Evolutionary conservation across 192 early-diverging fungal genomes (phyloP).

Genomic region (Podila verticillata): DNA sequence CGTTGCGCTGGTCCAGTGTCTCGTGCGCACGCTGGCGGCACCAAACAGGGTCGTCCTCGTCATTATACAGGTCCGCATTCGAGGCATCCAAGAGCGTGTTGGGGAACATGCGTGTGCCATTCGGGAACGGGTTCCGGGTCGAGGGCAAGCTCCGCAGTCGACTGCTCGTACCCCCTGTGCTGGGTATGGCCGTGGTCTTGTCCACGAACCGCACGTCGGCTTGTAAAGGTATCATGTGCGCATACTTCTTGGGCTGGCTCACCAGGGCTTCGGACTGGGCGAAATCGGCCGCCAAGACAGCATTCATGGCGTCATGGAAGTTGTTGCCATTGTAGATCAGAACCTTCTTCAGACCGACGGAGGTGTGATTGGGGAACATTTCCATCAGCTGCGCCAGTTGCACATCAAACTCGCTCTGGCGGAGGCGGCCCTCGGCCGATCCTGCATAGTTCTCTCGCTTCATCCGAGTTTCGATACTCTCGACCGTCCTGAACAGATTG

Average conservation of each 20-base stretch:
- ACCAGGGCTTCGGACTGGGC: slow-evolving; percentile 15
- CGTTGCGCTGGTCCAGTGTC: slow-evolving; percentile 53
- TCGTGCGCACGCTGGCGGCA: slow-evolving; percentile 57
- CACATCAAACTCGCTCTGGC: slow-evolving; percentile 45
- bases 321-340: slow-evolving; percentile 38
- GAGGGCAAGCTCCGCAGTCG: slow-evolving; percentile 29
- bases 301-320: slow-evolving; percentile 50
- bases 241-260: slow-evolving; percentile 12
- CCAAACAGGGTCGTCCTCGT: slow-evolving; percentile 58
- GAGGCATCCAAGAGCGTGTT: slow-evolving; percentile 47
- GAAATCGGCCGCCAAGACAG: slow-evolving; percentile 49
- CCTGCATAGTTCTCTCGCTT: slow-evolving; percentile 16
- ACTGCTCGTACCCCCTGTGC: slow-evolving; percentile 4
- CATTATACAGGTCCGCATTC: slow-evolving; percentile 45
- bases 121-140: slow-evolving; percentile 23
- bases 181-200: slow-evolving; percentile 11
- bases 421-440: slow-evolving; percentile 14
- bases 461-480: slow-evolving; percentile 29
- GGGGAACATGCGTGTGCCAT: slow-evolving; percentile 19
- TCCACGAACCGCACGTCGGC: slow-evolving; percentile 24
- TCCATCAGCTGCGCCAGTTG: slow-evolving; percentile 35
- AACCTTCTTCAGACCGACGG: slow-evolving; percentile 44
- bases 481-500: slow-evolving; percentile 39
- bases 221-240: slow-evolving; percentile 19
- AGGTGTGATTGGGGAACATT: slow-evolving; percentile 51